Base-by-base conservation (phyloP, 495 filamentous ascomycete genomes). In the Aspergillus bridgeri region DNA sequence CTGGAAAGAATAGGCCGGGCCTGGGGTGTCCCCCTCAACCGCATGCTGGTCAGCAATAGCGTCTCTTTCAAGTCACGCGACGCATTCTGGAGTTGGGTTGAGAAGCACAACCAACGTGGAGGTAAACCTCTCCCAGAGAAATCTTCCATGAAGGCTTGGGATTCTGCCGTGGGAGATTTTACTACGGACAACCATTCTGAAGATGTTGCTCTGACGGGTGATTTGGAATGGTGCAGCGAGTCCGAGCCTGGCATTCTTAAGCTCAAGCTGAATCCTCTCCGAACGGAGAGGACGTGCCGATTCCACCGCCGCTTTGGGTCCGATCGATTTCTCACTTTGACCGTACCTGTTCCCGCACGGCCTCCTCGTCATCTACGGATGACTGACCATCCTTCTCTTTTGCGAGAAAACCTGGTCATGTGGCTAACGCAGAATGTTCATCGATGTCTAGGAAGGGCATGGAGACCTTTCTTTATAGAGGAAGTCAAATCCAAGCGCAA, bases 231-330 rank as follows among this genome's bases (percentile, higher is more conserved):
- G 66, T 70, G 72, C 50, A 59, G 61, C 6, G 58, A 71, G 42
- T 55, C 59, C 6, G 69, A 75, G 52, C 60, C 61, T 17, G 74
- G 73, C 3, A 64, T 80, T 5, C 67, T 79, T n/a, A 71, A 74
- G 42, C 51, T 81, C 23, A 70, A 47, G 5, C 59, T 80, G 42
- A 73, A 74, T 19, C 72, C 79, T 3, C 59, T 81, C 17, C 78
- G 73, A 50, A 52, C 69, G 4, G 79, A 81, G 19, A 33, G 64
- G 25, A 74, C 75, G 21, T 79, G 78, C 64, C 75, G 78, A 5
- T 75, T 82, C 21, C 72, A 75, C 43, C 71, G 79, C 17, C 71
- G 75, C 27, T 81, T 79, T 55, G 79, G 79, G 8, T 73, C 75
- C 19, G 79, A 80, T 65, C 62, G 79, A 6, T 81, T 81, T 57